Conservation (phyloP, 768 basidiomycete genomes). For the Udeniomyces megalosporus region DNA sequence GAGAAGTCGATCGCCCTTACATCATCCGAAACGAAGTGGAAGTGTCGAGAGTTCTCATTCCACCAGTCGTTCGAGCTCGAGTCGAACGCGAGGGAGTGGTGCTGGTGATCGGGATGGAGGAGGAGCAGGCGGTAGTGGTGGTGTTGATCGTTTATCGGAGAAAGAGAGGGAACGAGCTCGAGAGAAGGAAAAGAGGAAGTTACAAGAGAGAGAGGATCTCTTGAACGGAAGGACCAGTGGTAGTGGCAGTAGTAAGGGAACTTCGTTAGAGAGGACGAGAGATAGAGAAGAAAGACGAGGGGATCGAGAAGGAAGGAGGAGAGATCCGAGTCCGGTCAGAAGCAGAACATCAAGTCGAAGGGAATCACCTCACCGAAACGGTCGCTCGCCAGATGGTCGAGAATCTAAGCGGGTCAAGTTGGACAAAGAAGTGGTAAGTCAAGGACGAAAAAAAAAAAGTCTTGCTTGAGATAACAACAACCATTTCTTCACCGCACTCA, state of each 20-base stretch:
- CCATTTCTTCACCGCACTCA: no score
- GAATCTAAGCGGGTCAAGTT: not conserved
- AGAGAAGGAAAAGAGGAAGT: conserved; percentile 35
- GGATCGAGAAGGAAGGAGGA: not conserved
- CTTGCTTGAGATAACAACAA: not conserved
- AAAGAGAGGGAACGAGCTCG: conserved; percentile 36
- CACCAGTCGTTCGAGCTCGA: not conserved
- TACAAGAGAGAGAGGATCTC: not conserved
- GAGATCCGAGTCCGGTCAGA: no score
- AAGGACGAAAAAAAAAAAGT: no score
- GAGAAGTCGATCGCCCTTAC: not conserved
- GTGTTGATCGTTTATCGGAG: conserved; percentile 34
- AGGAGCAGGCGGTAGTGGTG: conserved; percentile 58
- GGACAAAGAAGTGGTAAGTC: not conserved
- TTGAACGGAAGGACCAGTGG: not conserved
- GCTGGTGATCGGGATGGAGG: conserved; percentile 32
- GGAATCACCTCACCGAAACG: not conserved
- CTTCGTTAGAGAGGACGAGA: not conserved
- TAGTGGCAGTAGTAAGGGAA: not conserved
- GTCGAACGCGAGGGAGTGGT: not conserved
- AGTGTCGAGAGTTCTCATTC: conserved; percentile 1
- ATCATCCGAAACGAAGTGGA: not conserved
- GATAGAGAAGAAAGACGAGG: not conserved
- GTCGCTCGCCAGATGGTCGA: not conserved
- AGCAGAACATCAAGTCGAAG: no score